Conservation (phyloP, 495 filamentous ascomycete genomes). For the Aspergillus panamensis region DNA sequence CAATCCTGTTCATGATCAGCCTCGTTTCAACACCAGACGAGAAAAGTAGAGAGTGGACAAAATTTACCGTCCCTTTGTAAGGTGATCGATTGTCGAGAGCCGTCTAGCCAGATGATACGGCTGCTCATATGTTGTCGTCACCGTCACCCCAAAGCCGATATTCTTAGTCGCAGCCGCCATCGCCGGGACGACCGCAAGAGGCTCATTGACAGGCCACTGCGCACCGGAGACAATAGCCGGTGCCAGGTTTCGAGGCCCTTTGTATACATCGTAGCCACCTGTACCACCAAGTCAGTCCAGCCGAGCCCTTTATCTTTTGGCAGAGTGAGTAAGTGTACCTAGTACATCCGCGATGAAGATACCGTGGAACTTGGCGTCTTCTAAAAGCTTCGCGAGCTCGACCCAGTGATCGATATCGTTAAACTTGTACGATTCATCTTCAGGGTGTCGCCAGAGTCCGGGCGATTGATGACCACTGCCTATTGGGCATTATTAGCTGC, state of each 20-base stretch:
- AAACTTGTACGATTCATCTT: conserved; percentile 50
- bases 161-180: conserved; percentile 55
- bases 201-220: conserved; percentile 64
- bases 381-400: conserved; percentile 47
- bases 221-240: conserved; percentile 58
- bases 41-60: neutral
- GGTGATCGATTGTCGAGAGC: conserved; percentile 63
- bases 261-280: conserved; percentile 66
- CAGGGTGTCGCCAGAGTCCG: conserved; percentile 52
- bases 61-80: conserved; percentile 57
- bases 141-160: conserved; percentile 67
- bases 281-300: neutral
- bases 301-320: neutral
- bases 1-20: conserved; percentile 30
- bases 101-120: conserved; percentile 66
- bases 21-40: neutral
- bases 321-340: conserved; percentile 22
- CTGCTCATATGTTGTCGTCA: conserved; percentile 66
- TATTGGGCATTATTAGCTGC: conserved; percentile 10
- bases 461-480: conserved; percentile 53
- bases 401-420: conserved; percentile 52
- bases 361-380: conserved; percentile 51
- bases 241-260: conserved; percentile 52
- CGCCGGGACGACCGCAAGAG: conserved; percentile 40
- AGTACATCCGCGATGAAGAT: conserved; percentile 57